Conservation (phyloP, 768 basidiomycete genomes). For the Thelephora ganbajun region DNA sequence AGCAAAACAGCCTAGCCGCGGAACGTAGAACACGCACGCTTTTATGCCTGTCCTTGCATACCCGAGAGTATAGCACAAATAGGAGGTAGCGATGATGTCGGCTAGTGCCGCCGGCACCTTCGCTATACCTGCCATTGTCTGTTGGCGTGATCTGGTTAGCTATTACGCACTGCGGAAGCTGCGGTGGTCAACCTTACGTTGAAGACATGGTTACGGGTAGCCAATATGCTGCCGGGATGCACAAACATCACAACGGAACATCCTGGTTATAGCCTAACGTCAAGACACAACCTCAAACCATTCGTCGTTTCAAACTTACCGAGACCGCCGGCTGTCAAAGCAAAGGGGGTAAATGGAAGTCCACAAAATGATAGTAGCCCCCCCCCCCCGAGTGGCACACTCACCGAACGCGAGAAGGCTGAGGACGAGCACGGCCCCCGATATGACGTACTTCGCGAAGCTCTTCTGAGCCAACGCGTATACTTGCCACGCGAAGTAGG, state of each 20-base stretch:
- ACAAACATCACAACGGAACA: constrained; percentile 24
- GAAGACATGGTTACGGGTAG: constrained; percentile 17
- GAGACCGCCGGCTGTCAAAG: constrained; percentile 1
- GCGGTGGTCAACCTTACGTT: constrained; percentile 11
- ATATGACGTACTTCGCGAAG: not conserved
- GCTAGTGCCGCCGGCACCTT: constrained; percentile 30
- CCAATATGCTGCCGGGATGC: constrained; percentile 19
- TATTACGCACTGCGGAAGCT: not conserved
- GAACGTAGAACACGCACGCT: constrained; percentile 15
- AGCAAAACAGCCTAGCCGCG: not conserved
- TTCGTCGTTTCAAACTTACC: not conserved
- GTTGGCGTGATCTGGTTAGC: not conserved
- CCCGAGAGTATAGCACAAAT: constrained; percentile 27
- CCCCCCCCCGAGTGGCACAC: not conserved
- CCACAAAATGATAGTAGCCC: not conserved
- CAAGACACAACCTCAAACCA: not conserved
- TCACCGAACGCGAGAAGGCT: constrained; percentile 15
- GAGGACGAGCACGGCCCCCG: constrained; percentile 11
- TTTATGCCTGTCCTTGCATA: constrained; percentile 24
- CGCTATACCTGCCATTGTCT: constrained; percentile 30
- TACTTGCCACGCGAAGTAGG: constrained; percentile 29
- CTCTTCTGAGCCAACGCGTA: constrained; percentile 16
- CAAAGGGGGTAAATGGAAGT: not conserved
- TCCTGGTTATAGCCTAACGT: constrained; percentile 8
- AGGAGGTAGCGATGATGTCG: constrained; percentile 29